Evolutionary conservation across 768 basidiomycete species (phyloP), one percentile per base, ranked within the genome.

Genomic region (Psilocybe azurescens): DNA sequence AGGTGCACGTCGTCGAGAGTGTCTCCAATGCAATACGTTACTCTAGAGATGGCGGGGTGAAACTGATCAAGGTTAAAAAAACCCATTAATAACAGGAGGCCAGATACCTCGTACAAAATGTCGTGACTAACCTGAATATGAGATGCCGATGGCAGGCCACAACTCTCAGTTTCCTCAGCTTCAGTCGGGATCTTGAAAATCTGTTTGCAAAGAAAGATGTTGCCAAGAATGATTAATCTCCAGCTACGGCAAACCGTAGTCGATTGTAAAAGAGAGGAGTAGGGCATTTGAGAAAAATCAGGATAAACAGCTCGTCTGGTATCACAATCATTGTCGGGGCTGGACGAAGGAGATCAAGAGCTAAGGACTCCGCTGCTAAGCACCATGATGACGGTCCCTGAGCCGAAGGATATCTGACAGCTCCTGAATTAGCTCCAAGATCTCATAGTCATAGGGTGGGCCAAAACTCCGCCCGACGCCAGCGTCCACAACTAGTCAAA

Each of bases 11-110:
- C 20, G 14, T 61, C 56, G 29, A 50, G 47, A 16, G 38, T 36
- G 5, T 67, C 61, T 11, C 68, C 68, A 52, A 67, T 61, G 5
- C 53, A 59, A 55, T 69, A 69, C 5, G 54, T 56, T 46, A 65
- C 50, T 9, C 53, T 56, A 8, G 54, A 16, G 48, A 69, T 50
- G 5, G 52, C 64, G 24, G 64, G 68, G 53, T 69, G 66, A 44
- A 65, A 50, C 68, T 69, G 30, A 36, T 11, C 33, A 11, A 36
- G 18, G 4, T 33, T 14, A 6, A 51, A 3, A n/a, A 32, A 7
- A 24, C 24, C n/a, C 10, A 18, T 51, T 11, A 47, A 13, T 6
- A 6, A 47, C 16, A 47, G 14, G 10, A 47, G 16, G 16, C 16
- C 5, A 47, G 20, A 20, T 16, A 47, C 6, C 29, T 51, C 16